Evolutionary conservation across 2,329 filamentous ascomycete genomes (phyloP).

Genomic region (Dothidotthia symphoricarpi): DNA sequence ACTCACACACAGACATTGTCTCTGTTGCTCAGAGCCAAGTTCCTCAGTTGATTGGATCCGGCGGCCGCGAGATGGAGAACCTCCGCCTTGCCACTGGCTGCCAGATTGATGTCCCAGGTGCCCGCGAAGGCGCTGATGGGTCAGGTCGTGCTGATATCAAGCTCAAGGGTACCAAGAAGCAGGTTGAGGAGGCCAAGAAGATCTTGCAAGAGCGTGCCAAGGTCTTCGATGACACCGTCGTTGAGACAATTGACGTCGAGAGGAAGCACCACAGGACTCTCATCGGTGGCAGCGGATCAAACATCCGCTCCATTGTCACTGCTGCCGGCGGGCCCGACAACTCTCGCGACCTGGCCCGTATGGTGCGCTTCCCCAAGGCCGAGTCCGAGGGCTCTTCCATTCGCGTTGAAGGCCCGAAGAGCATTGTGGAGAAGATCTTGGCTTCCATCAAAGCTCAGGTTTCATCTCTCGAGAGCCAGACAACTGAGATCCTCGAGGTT

Average conservation of each 20-base stretch:
- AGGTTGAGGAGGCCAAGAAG: constrained; percentile 90
- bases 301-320: constrained; percentile 80
- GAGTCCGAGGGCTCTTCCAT: constrained; percentile 80
- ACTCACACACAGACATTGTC: constrained; percentile 75
- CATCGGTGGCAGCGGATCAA: constrained; percentile 82
- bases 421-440: constrained; percentile 85
- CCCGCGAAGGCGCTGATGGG: constrained; percentile 65
- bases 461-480: constrained; percentile 77
- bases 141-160: constrained; percentile 77
- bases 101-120: constrained; percentile 86
- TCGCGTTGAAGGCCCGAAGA: constrained; percentile 79
- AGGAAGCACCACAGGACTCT: constrained; percentile 88
- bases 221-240: constrained; percentile 86
- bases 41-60: constrained; percentile 88
- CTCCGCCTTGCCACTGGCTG: constrained; percentile 81
- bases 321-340: constrained; percentile 89
- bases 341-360: constrained; percentile 76
- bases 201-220: constrained; percentile 81
- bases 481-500: constrained; percentile 75
- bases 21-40: constrained; percentile 88
- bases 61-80: constrained; percentile 86
- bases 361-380: constrained; percentile 91
- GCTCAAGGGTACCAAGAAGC: constrained; percentile 87
- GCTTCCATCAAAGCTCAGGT: constrained; percentile 79
- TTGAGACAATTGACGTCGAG: constrained; percentile 83